Evolutionary conservation across 1,284 basidiomycete species (phyloP).

Genomic region (Coniophora puteana): DNA sequence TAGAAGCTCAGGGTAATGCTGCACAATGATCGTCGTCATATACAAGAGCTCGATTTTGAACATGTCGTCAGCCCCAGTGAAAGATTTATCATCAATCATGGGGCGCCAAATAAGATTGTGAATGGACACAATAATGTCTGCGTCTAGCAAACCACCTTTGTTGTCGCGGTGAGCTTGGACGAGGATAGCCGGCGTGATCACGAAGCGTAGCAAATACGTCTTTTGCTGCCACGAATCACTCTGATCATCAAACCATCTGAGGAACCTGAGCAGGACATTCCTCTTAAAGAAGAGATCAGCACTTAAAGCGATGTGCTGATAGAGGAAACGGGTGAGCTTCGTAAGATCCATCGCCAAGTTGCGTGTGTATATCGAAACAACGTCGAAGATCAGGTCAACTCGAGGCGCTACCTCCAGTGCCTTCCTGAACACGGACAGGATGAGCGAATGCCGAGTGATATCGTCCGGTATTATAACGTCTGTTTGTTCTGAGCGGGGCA

Average conservation of each 20-base stretch:
- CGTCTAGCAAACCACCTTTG: slow-evolving; percentile 63
- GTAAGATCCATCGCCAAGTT: slow-evolving; percentile 83
- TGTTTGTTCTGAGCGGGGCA: slow-evolving; percentile 43
- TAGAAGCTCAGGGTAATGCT: slow-evolving; percentile 76
- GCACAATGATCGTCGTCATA: slow-evolving; percentile 87
- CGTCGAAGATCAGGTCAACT: slow-evolving; percentile 87
- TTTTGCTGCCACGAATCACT: slow-evolving; percentile 77
- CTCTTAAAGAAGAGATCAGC: slow-evolving; percentile 68
- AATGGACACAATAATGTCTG: slow-evolving; percentile 66
- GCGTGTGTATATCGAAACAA: slow-evolving; percentile 82
- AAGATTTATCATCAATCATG: slow-evolving; percentile 57
- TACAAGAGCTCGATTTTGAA: slow-evolving; percentile 92
- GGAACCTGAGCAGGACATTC: slow-evolving; percentile 82
- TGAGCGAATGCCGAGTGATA: slow-evolving; percentile 63
- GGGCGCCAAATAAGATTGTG: slow-evolving; percentile 81
- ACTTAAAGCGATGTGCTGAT: slow-evolving; percentile 77
- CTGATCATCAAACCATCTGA: slow-evolving; percentile 77
- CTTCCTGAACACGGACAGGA: slow-evolving; percentile 77
- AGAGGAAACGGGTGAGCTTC: slow-evolving; percentile 84
- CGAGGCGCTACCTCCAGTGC: slow-evolving; percentile 66
- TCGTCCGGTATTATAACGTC: slow-evolving; percentile 47
- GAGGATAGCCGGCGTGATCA: slow-evolving; percentile 88
- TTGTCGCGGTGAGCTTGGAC: slow-evolving; percentile 63
- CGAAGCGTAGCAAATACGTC: slow-evolving; percentile 80
- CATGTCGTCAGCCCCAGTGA: slow-evolving; percentile 68